These are phyloP conservation scores for Chlamydomonas sp. DNA, from an alignment of 139 green algal species.

Conservation along the genomic window DNA sequence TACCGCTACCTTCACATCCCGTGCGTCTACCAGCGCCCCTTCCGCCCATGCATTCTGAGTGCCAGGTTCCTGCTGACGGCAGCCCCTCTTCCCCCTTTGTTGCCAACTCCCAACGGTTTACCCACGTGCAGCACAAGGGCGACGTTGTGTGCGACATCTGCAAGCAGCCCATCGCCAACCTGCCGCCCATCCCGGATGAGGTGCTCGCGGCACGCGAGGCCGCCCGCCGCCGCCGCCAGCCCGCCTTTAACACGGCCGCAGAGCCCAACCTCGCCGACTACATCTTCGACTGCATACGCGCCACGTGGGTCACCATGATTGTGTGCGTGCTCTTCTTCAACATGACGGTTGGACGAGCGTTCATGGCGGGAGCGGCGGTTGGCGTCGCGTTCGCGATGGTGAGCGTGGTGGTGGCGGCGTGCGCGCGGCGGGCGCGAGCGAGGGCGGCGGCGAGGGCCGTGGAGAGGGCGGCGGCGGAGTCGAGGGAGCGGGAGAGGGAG, in stretches of 20 bases:
- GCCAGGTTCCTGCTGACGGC: neutral
- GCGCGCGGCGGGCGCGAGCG: conserved; percentile 1
- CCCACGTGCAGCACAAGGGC: conserved; percentile 51
- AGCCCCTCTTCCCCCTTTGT: neutral
- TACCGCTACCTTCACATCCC: neutral
- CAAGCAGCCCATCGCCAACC: conserved; percentile 63
- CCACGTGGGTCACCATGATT: conserved; percentile 83
- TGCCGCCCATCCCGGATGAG: conserved; percentile 42
- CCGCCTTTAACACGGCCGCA: conserved; percentile 38
- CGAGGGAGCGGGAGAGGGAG: neutral
- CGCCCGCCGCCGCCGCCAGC: conserved; percentile 28
- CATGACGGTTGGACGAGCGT: conserved; percentile 55
- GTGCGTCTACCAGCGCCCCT: too few relatives aligned
- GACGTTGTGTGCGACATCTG: conserved; percentile 75
- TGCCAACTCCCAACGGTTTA: conserved; percentile 17
- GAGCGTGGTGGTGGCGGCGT: conserved; percentile 1
- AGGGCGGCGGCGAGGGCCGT: conserved; percentile 7
- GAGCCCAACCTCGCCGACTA: conserved; percentile 66
- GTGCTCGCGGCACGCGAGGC: conserved; percentile 47
- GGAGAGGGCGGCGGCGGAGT: conserved; percentile 11
- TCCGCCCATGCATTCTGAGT: too few relatives aligned
- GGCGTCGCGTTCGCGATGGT: conserved; percentile 55
- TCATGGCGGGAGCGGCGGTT: conserved; percentile 68
- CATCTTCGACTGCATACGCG: conserved; percentile 86
- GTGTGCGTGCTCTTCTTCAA: conserved; percentile 79